These are phyloP conservation scores for Salix udensis DNA, from an alignment of 345 rosid genomes.

Conservation along the genomic window DNA sequence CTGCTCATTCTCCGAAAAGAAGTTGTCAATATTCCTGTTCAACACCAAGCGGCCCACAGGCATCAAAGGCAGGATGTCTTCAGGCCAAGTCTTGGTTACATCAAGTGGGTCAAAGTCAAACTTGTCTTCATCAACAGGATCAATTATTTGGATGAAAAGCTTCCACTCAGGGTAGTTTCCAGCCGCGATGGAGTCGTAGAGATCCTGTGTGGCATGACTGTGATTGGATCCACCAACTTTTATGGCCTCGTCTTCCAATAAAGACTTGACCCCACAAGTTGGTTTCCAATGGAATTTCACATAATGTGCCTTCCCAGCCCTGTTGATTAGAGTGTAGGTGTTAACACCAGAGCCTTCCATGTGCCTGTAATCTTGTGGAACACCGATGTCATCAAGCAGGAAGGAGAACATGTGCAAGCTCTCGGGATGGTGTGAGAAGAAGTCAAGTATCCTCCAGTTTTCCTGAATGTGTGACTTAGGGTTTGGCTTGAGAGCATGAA, in stretches of 20 bases:
- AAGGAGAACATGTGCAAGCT: conserved; percentile 83
- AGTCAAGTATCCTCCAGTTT: conserved; percentile 90
- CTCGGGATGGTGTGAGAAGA: conserved; percentile 94
- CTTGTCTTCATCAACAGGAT: conserved; percentile 73
- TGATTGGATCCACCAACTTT: conserved; percentile 91
- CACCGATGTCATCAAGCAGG: conserved; percentile 83
- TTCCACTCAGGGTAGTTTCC: conserved; percentile 96
- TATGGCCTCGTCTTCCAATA: conserved; percentile 84
- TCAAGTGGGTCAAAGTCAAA: conserved; percentile 94
- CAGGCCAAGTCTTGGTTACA: conserved; percentile 98
- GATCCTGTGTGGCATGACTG: conserved; percentile 96
- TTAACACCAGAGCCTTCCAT: conserved; percentile 93
- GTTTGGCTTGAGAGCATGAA: conserved; percentile 89
- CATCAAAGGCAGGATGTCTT: conserved; percentile 85
- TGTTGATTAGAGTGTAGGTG: conserved; percentile 79
- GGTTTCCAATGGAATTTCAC: conserved; percentile 99
- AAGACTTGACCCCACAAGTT: conserved; percentile 77
- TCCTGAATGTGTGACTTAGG: conserved; percentile 96
- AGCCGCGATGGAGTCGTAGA: conserved; percentile 82
- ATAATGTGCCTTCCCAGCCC: conserved; percentile 73
- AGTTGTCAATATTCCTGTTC: conserved; percentile 92
- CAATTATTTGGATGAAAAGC: conserved; percentile 75
- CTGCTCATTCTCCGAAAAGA: conserved; percentile 91
- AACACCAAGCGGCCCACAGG: conserved; percentile 95
- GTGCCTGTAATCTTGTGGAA: conserved; percentile 93